Conservation (phyloP, 768 basidiomycete species). For the Lentinula lateritia region DNA sequence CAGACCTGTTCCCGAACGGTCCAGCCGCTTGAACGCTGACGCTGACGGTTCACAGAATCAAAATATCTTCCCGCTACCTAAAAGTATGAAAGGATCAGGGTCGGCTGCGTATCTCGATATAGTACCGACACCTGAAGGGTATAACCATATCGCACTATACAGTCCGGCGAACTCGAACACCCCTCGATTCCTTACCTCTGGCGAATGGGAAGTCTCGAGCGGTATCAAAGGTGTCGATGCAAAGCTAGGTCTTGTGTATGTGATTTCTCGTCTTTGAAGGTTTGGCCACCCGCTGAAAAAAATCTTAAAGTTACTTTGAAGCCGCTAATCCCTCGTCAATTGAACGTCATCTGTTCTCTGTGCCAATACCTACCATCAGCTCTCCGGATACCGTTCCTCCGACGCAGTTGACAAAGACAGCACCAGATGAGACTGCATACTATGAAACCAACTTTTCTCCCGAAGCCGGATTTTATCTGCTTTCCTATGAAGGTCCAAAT, state of each 20-base stretch:
- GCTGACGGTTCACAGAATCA: constrained; percentile 40
- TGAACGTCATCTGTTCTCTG: constrained; percentile 80
- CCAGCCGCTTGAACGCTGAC: constrained; percentile 5
- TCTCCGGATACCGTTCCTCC: constrained; percentile 32
- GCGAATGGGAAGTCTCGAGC: constrained; percentile 73
- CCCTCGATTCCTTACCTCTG: constrained; percentile 81
- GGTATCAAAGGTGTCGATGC: constrained; percentile 70
- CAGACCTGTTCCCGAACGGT: not conserved
- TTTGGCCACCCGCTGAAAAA: constrained; percentile 8
- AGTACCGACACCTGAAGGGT: constrained; percentile 76
- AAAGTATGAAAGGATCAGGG: constrained; percentile 31
- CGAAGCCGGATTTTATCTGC: constrained; percentile 74
- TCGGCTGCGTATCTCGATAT: constrained; percentile 83
- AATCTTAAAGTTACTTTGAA: constrained; percentile 68
- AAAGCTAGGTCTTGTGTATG: constrained; percentile 67
- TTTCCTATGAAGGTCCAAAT: constrained; percentile 74
- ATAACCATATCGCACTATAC: constrained; percentile 91
- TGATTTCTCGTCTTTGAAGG: constrained; percentile 10
- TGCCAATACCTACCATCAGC: constrained; percentile 54
- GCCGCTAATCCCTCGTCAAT: constrained; percentile 80
- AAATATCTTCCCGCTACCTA: constrained; percentile 54
- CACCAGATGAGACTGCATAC: constrained; percentile 33
- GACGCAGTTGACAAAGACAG: constrained; percentile 46
- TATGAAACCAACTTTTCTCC: constrained; percentile 80
- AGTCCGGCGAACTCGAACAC: constrained; percentile 61